Evolutionary conservation across 2,329 filamentous ascomycete genomes (phyloP), one percentile per base, ranked within the genome.

Genomic region (Fusarium poae): DNA sequence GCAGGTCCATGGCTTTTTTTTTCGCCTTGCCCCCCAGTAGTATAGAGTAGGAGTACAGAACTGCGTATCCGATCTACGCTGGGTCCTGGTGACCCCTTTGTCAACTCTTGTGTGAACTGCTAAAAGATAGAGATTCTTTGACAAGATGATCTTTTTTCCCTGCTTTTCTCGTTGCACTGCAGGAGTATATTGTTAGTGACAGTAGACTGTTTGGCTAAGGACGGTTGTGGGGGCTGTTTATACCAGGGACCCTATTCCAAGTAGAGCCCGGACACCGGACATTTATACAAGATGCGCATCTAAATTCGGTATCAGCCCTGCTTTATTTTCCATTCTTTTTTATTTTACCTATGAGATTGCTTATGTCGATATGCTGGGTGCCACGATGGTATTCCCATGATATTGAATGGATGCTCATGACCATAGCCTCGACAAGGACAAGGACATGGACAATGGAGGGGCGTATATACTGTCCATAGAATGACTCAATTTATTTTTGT

Each of bases 131-230:
- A 57, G 32, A 25, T 51, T 18, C 15, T 9, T 51, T 13, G 18
- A 1, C 45, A 68, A 18, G 16, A 21, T 59, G 44, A 58, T 55
- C 18, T 46, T 46, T 15, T 48, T 61, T 67, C 51, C 70, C 57
- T 61, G 70, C 52, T 57, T 67, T 67, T 62, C 10, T n/a, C 29
- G 72, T 74, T 57, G 49, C 55, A 74, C 72, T 34, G 59, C 71
- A 74, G 72, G 40, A 43, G 58, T 40, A 52, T 70, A 62, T 73
- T 70, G 60, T 56, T 66, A 61, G 67, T 58, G 64, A 60, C 58
- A 68, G 46, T 60, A 71, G 18, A 30, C 3, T 45, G 39, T 50
- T 46, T 39, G 30, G 45, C 34, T 49, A 16, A 11, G 23, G 45
- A 15, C 15, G 18, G 32, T 23, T 61, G 55, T 65, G 68, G 68